Evolutionary conservation across 2,329 filamentous ascomycete genomes (phyloP).

Genomic region (Hirsutella rhossiliensis): DNA sequence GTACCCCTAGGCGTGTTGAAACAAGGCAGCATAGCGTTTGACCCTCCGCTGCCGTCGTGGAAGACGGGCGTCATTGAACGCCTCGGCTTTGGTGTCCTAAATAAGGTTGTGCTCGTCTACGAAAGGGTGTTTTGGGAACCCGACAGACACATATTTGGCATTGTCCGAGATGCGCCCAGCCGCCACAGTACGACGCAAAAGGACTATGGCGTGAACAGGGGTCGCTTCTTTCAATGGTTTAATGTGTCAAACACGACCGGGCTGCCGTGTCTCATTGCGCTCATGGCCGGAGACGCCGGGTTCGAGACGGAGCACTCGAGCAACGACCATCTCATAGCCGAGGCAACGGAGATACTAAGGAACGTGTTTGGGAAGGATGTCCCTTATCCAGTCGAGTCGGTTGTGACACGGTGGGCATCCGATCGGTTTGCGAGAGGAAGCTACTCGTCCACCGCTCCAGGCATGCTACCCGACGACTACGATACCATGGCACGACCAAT

Average conservation of each 20-base stretch:
- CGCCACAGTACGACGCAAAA: slow-evolving; percentile 61
- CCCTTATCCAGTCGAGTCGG: slow-evolving; percentile 68
- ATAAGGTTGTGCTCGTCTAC: slow-evolving; percentile 91
- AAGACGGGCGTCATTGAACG: slow-evolving; percentile 71
- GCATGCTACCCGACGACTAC: slow-evolving; percentile 78
- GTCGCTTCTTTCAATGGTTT: slow-evolving; percentile 97
- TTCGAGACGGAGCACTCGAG: slow-evolving; percentile 71
- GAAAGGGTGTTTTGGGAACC: slow-evolving; percentile 84
- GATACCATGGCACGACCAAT: slow-evolving; percentile 77
- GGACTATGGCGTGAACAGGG: slow-evolving; percentile 67
- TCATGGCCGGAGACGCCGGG: slow-evolving; percentile 93
- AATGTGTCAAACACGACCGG: slow-evolving; percentile 87
- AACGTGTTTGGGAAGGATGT: slow-evolving; percentile 62
- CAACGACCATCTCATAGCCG: slow-evolving; percentile 64
- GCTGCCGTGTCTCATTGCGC: slow-evolving; percentile 72
- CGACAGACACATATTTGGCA: slow-evolving; percentile 83
- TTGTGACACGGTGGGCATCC: slow-evolving; percentile 85
- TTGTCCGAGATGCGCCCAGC: slow-evolving; percentile 63
- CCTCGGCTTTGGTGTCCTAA: slow-evolving; percentile 85
- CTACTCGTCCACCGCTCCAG: slow-evolving; percentile 85
- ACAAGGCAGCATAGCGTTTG: slow-evolving; percentile 66
- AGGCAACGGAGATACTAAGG: slow-evolving; percentile 68
- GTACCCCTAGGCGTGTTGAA: slow-evolving; percentile 88
- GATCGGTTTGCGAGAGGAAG: slow-evolving; percentile 88
- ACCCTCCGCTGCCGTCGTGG: slow-evolving; percentile 81